These are phyloP conservation scores for Cercophora samala DNA, from an alignment of 495 filamentous ascomycete genomes.

Conservation along the genomic window DNA sequence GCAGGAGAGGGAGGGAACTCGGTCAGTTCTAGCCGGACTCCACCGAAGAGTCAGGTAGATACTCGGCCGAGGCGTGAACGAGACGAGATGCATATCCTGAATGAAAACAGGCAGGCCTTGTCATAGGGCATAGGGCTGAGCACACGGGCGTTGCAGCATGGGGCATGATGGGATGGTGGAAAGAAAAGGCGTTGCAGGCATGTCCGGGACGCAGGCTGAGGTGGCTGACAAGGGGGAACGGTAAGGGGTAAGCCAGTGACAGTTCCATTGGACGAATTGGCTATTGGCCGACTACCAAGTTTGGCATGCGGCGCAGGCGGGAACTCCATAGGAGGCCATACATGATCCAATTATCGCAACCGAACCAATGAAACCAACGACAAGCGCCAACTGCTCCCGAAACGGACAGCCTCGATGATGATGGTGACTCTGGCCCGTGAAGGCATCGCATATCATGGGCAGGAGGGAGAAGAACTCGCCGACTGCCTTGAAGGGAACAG, in stretches of 20 bases:
- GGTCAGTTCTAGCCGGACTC: not conserved
- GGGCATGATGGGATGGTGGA: not conserved
- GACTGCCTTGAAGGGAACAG: not conserved
- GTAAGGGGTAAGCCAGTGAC: constrained; percentile 9
- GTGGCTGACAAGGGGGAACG: not conserved
- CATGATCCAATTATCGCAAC: constrained; percentile 15
- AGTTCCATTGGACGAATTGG: not conserved
- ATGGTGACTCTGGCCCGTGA: not conserved
- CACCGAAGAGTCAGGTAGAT: not conserved
- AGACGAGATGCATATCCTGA: not conserved
- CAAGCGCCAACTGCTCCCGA: not conserved
- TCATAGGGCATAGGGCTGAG: constrained; percentile 18
- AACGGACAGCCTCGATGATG: not conserved
- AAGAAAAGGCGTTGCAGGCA: not conserved
- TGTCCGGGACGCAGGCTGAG: not conserved
- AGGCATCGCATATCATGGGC: not conserved
- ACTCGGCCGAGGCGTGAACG: not conserved
- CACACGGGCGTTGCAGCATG: not conserved
- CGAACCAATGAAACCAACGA: constrained; percentile 6
- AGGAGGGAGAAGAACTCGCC: not conserved
- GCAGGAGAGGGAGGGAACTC: not conserved
- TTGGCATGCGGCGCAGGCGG: constrained; percentile 14
- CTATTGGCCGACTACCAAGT: constrained; percentile 1
- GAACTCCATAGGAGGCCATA: constrained; percentile 1
- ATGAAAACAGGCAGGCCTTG: constrained; percentile 2